Conservation (phyloP, 345 rosid genomes). For the Gossypium australe region DNA sequence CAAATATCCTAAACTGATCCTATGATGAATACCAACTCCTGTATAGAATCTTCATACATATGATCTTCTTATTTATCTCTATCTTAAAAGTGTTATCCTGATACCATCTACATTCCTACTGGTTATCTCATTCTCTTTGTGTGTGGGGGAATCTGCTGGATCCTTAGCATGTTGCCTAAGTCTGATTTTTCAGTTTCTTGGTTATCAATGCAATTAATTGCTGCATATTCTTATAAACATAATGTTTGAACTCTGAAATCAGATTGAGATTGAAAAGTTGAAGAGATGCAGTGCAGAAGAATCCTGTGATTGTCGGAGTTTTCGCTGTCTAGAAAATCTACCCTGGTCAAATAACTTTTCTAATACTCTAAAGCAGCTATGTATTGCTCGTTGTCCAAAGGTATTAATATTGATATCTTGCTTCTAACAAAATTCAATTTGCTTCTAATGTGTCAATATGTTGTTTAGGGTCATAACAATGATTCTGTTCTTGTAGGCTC, state of each 20-base stretch:
- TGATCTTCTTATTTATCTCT: background rate
- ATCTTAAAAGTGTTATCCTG: background rate
- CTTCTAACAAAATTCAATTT: background rate
- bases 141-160: background rate
- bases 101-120: background rate
- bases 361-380: conserved; percentile 46
- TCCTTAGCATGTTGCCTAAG: background rate
- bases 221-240: background rate
- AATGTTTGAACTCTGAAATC: conserved; percentile 10
- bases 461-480: background rate
- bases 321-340: conserved; percentile 36
- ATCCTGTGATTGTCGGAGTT: conserved; percentile 52
- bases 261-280: conserved; percentile 52
- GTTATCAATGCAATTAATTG: background rate
- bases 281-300: conserved; percentile 48
- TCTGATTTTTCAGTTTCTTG: conserved; percentile 5
- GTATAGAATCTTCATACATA: background rate
- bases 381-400: conserved; percentile 65
- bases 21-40: background rate
- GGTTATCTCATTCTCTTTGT: background rate
- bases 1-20: background rate
- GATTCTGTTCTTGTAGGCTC: background rate
- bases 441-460: conserved; percentile 1
- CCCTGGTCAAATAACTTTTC: conserved; percentile 78
- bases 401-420: conserved; percentile 29